Base-by-base conservation (phyloP, 495 filamentous ascomycete species). In the Tuber indicum region DNA sequence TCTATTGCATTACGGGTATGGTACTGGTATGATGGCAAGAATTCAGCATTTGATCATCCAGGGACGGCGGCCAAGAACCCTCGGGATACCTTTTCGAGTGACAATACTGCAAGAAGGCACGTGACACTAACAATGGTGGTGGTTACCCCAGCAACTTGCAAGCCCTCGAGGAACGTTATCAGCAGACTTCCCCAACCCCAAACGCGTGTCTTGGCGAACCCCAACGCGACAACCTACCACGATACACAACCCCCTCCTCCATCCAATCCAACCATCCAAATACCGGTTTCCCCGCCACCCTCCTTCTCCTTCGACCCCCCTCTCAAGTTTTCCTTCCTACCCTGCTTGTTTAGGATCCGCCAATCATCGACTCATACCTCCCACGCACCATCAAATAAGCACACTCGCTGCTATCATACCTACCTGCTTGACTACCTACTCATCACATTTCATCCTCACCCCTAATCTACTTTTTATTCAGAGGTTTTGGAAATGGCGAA, bases 301-400 rank as follows among this genome's bases (percentile, higher is more conserved):
- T 52, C 58, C 3, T 43, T 74, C 58, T 43, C 42, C 46, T 72
- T 39, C n/a, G 66, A 71, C 62, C 47, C 66, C 62, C 66, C 58
- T 41, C 71, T 69, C 62, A 21, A 46, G 73, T 66, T 66, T 32
- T 66, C 26, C 58, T 72, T 39, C 39, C 21, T 7, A 70, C 66
- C 23, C 41, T 36, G 42, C 46, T 70, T 39, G 36, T 70, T 42
- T 41, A 45, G 43, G 16, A 42, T 10, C 74, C 9, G 39, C 52
- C 72, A 58, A 42, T 41, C 42, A 72, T 73, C n/a, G 75, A 58
- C 23, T 39, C 75, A 77, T 76, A 43, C 49, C 21, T 76, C 52
- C 42, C 21, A 42, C 42, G 72, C 73, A 32, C 70, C 58, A 36
- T 66, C 58, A 19, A 36, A 66, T 66, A 66, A 66, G 12, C 26